Base-by-base conservation (phyloP, 192 early-diverging fungal genomes). In the Geranomyces michiganensis region DNA sequence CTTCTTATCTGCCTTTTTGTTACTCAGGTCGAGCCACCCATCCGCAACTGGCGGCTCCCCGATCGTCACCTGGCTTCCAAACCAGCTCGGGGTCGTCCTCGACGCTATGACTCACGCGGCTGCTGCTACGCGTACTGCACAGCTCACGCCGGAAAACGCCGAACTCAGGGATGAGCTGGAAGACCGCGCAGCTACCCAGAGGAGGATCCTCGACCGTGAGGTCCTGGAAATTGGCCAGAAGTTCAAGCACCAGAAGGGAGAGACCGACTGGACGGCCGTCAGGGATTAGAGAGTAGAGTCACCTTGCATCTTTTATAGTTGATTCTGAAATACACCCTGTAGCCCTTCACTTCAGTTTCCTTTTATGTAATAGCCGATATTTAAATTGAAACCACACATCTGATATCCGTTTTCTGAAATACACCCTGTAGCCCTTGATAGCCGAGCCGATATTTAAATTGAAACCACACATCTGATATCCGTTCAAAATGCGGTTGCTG, bases 11-110 rank as follows among this genome's bases (percentile, higher is more conserved):
- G 92, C 74, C 87, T 41, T 41, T 41, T 10, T 3, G 3, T 41
- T 10, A 3, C 3, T 10, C 36, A 41, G 36, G 36, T 41, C 90
- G 1, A 71, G 73, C 17, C 87, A 90, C 76, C 90, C 92, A 27
- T 86, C 89, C 4, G 92, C 92, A 14, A 93, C 92, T 0, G 92
- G 89, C 21, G 88, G 88, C 14, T 85, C 82, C 10, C 88, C 88
- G 21, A 90, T 90, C 70, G 76, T 87, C 30, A 84, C 84, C 5
- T 90, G 76, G 79, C 72, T 93, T 59, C 92, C 87, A 63, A 94
- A 90, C 78, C 91, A 87, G 77, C 81, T 87, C 65, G 70, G 49
- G 32, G 87, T 87, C 10, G 87, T 85, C 51, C 78, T 87, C 60
- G 81, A 75, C 49, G 87, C 85, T 65, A 92, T 90, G 89, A 47